Percentiles rank a stretch among this genome's conserved stretches.
These are phyloP conservation scores for Helicostylum pulchrum DNA, from an alignment of 192 early-diverging fungal species.

Conservation along the genomic window DNA sequence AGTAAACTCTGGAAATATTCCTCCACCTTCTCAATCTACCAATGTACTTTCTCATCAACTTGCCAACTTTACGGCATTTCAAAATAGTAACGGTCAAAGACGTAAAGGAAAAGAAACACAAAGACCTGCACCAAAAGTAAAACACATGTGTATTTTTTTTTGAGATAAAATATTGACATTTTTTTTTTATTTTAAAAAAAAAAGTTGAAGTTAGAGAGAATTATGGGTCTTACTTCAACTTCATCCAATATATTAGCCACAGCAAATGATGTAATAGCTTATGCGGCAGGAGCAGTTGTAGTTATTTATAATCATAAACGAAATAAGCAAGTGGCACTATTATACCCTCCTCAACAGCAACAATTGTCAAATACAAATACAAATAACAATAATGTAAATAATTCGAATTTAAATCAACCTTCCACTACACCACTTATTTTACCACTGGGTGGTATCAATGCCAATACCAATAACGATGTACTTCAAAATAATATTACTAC, in stretches of 20 bases:
- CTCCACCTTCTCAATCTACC: constrained; percentile 27
- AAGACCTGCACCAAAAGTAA: constrained; percentile 22
- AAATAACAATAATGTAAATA: not conserved
- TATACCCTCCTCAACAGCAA: constrained; percentile 32
- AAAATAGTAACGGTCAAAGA: constrained; percentile 6
- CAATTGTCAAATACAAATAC: constrained; percentile 11
- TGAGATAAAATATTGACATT: not conserved
- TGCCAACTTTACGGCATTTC: not conserved
- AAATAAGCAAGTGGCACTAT: constrained; percentile 62
- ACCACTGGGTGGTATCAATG: constrained; percentile 8
- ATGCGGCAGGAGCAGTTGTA: constrained; percentile 71
- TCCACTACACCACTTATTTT: constrained; percentile 1
- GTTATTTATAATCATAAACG: constrained; percentile 72
- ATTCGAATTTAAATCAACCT: constrained; percentile 2
- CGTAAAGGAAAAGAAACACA: constrained; percentile 27
- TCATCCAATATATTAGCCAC: constrained; percentile 50
- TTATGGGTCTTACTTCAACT: constrained; percentile 62
- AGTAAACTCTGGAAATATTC: constrained; percentile 33
- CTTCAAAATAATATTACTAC: not conserved
- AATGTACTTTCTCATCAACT: constrained; percentile 2
- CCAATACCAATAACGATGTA: no score
- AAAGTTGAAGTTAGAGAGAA: constrained; percentile 58
- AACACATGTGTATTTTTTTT: not conserved
- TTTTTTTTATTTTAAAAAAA: constrained; percentile 17
- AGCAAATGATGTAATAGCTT: constrained; percentile 62